phyloP scores from a whole-genome alignment of 2,329 filamentous ascomycete species.

The Zelopaecilomyces penicillatus region DNA sequence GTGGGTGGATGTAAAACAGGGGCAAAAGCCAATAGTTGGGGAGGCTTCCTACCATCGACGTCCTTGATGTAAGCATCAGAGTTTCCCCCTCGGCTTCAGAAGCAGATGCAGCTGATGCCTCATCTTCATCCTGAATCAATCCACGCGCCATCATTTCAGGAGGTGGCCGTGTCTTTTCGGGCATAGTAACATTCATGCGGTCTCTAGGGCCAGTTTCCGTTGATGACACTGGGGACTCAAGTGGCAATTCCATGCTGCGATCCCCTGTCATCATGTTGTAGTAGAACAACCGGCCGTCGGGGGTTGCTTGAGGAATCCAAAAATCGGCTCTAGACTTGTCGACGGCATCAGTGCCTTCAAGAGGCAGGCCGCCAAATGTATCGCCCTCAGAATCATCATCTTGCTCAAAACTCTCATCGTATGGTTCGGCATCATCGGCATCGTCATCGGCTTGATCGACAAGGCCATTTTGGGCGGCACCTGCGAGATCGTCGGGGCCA shows the following conservation, averaged over 20 bases:
- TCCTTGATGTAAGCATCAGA: conserved; percentile 55
- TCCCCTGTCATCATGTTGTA: conserved; percentile 97
- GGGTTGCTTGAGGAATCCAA: conserved; percentile 96
- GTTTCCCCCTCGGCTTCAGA: conserved; percentile 77
- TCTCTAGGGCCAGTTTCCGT: conserved; percentile 82
- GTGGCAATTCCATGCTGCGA: conserved; percentile 85
- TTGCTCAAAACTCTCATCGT: conserved; percentile 60
- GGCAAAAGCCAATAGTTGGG: background rate
- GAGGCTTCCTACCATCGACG: conserved; percentile 52
- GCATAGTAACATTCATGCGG: conserved; percentile 78
- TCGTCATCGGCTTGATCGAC: conserved; percentile 53
- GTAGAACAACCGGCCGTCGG: conserved; percentile 89
- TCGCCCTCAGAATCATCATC: conserved; percentile 56
- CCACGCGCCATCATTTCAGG: conserved; percentile 86
- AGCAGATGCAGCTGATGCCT: conserved; percentile 77
- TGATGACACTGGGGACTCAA: conserved; percentile 76
- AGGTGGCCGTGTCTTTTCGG: conserved; percentile 82
- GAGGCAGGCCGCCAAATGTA: conserved; percentile 52
- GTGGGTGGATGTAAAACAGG: background rate
- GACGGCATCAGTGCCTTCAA: conserved; percentile 54
- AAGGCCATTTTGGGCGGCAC: conserved; percentile 47
- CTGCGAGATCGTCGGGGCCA: conserved; percentile 63
- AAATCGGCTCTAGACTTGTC: conserved; percentile 86
- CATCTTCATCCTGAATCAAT: conserved; percentile 74
- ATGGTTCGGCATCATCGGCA: conserved; percentile 53